Conservation (phyloP, 805 yeast species). For the Saccharomyces mikatae region DNA sequence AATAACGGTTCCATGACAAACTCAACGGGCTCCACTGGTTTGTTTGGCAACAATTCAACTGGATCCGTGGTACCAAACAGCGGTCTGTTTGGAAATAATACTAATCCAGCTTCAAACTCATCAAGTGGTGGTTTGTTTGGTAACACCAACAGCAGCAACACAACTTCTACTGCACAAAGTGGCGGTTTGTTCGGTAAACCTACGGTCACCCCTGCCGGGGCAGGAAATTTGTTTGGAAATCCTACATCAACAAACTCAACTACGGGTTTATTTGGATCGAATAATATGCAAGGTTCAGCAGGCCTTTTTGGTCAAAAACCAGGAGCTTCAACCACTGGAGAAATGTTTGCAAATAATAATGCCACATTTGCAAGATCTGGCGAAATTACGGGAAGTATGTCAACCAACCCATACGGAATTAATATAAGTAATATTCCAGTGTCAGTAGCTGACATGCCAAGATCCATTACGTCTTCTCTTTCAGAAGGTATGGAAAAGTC, state of each 20-base stretch:
- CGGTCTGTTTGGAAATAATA: conserved; percentile 15
- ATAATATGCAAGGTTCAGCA: background rate
- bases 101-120: conserved; percentile 6
- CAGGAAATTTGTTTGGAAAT: conserved; percentile 9
- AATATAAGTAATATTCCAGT: conserved; percentile 24
- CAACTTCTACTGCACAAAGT: conserved; percentile 2
- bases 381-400: conserved; percentile 8
- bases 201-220: conserved; percentile 2
- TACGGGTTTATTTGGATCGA: conserved; percentile 10
- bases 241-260: conserved; percentile 1
- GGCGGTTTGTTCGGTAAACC: conserved; percentile 6
- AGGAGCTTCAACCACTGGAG: conserved; percentile 2
- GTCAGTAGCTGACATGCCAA: conserved; percentile 32
- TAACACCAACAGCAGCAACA: background rate
- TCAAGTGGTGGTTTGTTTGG: conserved; percentile 23
- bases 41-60: background rate
- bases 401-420: conserved; percentile 27
- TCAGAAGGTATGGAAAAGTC: background rate
- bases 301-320: conserved; percentile 8
- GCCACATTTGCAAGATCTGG: conserved; percentile 8
- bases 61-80: conserved; percentile 2
- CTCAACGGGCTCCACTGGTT: background rate
- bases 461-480: conserved; percentile 31
- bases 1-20: conserved; percentile 1
- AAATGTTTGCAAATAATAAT: conserved; percentile 18